Base-by-base conservation (phyloP, 768 basidiomycete genomes). In the Rhizopogon vinicolor region DNA sequence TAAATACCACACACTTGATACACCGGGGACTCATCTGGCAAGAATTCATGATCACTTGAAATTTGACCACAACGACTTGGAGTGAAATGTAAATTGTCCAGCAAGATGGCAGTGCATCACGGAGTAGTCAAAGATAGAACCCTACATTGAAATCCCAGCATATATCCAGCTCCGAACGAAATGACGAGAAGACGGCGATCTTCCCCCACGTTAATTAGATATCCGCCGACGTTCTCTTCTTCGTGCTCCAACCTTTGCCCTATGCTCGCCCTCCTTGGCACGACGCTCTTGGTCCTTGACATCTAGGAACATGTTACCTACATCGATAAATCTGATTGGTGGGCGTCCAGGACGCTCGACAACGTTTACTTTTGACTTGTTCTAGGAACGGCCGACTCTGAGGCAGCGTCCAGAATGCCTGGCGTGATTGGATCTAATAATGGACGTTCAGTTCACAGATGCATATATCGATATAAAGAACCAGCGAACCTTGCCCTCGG, bases 291-390 rank as follows among this genome's bases (percentile, higher is more conserved):
- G 78, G 49, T 83, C 82, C 41, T 79, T 76, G 13, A 78, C 68
- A 43, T 89, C 77, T 53, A 91, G 64, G 65, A 87, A 91, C 64
- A 84, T 80, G 19, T 79, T 78, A 1, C 90, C 90, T 3, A 91
- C 82, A 63, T 93, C 90, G 16, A 88, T 71, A 61, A 92, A 89
- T 63, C 78, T 79, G 44, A 88, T 75, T 2, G 80, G 63, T 8
- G 85, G 78, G 41, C 83, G 81, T 14, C 80, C 80, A 7, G 65
- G 60, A 35, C 68, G 69, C 43, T 69, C 61, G 31, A 75, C 63
- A 16, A 75, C 57, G 61, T 69, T 39, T 69, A 72, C 18, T 71
- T 72, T 65, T 65, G 74, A 54, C 76, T 72, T 52, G 63, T 68
- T 53, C 31, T 69, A 31, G 71, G 68, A 61, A 69, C 70, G 7